These are phyloP conservation scores for Cytospora leucostoma DNA, from an alignment of 2,329 filamentous ascomycete species.

Conservation along the genomic window DNA sequence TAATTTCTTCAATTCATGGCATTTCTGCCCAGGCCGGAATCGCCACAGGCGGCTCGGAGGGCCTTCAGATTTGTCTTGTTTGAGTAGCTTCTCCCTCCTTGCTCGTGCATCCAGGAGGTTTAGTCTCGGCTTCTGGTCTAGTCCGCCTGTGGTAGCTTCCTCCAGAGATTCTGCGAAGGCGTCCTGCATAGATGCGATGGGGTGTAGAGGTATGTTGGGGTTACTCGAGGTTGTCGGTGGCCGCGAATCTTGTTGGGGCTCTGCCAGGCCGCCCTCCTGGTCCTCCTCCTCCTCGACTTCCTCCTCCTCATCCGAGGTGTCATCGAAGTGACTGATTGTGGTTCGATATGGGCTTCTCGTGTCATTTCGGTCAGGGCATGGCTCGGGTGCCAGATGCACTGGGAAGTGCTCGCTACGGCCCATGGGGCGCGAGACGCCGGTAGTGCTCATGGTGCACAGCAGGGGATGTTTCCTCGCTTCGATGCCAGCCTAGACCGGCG, in stretches of 20 bases:
- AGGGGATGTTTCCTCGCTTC: constrained; percentile 28
- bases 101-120: constrained; percentile 58
- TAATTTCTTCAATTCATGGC: constrained; percentile 88
- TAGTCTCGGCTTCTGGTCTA: constrained; percentile 52
- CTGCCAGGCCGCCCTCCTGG: constrained; percentile 15
- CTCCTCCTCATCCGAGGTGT: constrained; percentile 20
- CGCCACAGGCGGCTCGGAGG: constrained; percentile 77
- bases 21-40: constrained; percentile 71
- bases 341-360: constrained; percentile 24
- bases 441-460: constrained; percentile 27
- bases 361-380: constrained; percentile 22
- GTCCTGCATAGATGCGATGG: constrained; percentile 73
- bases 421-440: constrained; percentile 24
- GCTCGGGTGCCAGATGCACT: constrained; percentile 19
- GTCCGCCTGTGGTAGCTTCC: constrained; percentile 61
- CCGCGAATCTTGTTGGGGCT: constrained; percentile 6
- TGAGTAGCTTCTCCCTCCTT: constrained; percentile 67
- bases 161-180: constrained; percentile 81
- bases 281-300: constrained; percentile 18
- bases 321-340: constrained; percentile 27
- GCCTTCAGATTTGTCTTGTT: constrained; percentile 66
- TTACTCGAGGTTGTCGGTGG: constrained; percentile 15
- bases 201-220: constrained; percentile 55
- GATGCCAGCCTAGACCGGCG: constrained; percentile 28
- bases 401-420: constrained; percentile 20